These are phyloP conservation scores for Trichophyton mentagrophytes DNA, from an alignment of 2,329 filamentous ascomycete species.

Conservation along the genomic window DNA sequence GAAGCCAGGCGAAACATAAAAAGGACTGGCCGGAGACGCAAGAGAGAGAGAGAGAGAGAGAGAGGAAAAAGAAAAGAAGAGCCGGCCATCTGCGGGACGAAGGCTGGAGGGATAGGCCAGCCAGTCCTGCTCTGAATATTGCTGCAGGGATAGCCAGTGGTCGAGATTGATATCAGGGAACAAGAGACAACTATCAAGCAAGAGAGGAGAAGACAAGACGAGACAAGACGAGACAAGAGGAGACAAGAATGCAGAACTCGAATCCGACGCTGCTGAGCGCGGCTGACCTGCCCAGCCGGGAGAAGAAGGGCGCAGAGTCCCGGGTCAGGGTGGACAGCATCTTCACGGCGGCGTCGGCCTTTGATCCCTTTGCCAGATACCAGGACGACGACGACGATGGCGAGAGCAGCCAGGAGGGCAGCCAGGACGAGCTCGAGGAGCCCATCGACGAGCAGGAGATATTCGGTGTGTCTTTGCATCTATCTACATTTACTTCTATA, in stretches of 20 bases:
- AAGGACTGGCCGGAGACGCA: too few species aligned
- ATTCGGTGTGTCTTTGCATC: conserved; percentile 49
- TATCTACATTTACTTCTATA: background rate
- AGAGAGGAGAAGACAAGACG: background rate
- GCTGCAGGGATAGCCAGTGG: background rate
- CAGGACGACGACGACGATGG: conserved; percentile 33
- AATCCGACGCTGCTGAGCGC: conserved; percentile 87
- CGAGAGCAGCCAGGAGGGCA: conserved; percentile 16
- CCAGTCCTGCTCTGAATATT: background rate
- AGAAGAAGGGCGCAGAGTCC: conserved; percentile 13
- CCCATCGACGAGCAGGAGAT: conserved; percentile 96
- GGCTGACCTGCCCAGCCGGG: conserved; percentile 74
- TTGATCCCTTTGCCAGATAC: conserved; percentile 18
- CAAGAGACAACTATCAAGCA: background rate
- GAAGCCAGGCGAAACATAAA: background rate
- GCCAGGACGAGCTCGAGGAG: conserved; percentile 52
- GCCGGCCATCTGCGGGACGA: conserved; percentile 1
- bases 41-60: background rate
- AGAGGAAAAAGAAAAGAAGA: background rate
- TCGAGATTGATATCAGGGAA: background rate
- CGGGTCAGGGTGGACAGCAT: conserved; percentile 28
- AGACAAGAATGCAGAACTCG: conserved; percentile 45
- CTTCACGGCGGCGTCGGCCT: conserved; percentile 27
- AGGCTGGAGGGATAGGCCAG: background rate
- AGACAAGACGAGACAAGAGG: background rate